These are phyloP conservation scores for Starmerella apis DNA, from an alignment of 805 yeast genomes.

Conservation along the genomic window DNA sequence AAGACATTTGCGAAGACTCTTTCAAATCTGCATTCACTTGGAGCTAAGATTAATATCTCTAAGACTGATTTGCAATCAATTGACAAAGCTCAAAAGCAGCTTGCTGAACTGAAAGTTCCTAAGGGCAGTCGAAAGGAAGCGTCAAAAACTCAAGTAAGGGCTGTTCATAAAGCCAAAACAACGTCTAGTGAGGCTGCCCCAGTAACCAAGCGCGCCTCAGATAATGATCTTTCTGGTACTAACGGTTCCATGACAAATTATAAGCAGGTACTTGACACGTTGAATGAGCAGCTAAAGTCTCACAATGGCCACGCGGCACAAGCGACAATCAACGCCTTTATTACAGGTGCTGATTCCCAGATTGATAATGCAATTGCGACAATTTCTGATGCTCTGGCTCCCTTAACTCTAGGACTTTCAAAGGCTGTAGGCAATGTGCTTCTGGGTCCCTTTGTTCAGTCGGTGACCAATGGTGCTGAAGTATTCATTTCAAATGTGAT, in stretches of 20 bases:
- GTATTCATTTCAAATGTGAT: conserved; percentile 25
- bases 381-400: conserved; percentile 13
- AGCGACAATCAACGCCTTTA: conserved; percentile 23
- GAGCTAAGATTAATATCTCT: conserved; percentile 20
- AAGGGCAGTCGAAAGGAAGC: conserved; percentile 3
- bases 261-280: conserved; percentile 22
- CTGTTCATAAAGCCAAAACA: not conserved
- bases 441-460: conserved; percentile 30
- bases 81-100: conserved; percentile 19
- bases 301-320: conserved; percentile 26
- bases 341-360: conserved; percentile 32
- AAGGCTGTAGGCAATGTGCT: conserved; percentile 19
- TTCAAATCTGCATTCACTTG: conserved; percentile 20
- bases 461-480: conserved; percentile 30
- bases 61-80: conserved; percentile 8
- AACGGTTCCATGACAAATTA: conserved; percentile 24
- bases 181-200: not conserved
- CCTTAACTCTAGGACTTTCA: conserved; percentile 20
- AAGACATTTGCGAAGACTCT: conserved; percentile 22
- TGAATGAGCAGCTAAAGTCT: conserved; percentile 21
- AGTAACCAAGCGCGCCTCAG: conserved; percentile 16
- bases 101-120: conserved; percentile 13
- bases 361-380: conserved; percentile 29
- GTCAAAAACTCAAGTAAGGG: not conserved
- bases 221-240: conserved; percentile 18